Percentiles rank a stretch among this genome's conserved stretches.
Evolutionary conservation across 768 basidiomycete species (phyloP).

Genomic region (Mycena rebaudengoi): DNA sequence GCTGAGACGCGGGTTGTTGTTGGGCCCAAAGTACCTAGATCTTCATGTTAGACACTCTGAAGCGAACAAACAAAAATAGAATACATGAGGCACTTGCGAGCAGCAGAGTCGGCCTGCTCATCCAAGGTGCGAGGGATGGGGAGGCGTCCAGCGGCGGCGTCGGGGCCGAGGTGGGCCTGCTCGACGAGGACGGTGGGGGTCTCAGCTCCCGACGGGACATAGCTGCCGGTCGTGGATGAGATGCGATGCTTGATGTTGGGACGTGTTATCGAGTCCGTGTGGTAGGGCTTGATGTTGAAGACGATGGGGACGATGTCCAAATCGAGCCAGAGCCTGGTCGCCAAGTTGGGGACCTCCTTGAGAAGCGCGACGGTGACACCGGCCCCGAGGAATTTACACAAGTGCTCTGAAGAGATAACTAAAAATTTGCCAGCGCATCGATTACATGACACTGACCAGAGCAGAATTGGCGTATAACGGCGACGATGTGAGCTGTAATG

Average conservation of each 20-base stretch:
- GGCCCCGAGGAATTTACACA: slow-evolving; percentile 48
- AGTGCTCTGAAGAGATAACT: slow-evolving; percentile 37
- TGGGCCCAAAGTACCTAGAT: slow-evolving; percentile 84
- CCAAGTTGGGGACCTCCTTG: slow-evolving; percentile 83
- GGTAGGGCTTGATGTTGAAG: slow-evolving; percentile 86
- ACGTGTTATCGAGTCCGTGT: slow-evolving; percentile 79
- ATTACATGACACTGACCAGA: slow-evolving; percentile 70
- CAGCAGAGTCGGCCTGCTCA: slow-evolving; percentile 88
- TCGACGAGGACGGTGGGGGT: slow-evolving; percentile 79
- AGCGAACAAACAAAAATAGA: no score
- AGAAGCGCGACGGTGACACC: slow-evolving; percentile 79
- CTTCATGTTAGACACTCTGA: no score
- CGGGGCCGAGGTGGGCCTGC: slow-evolving; percentile 54
- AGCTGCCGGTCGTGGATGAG: slow-evolving; percentile 81
- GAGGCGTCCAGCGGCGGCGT: slow-evolving; percentile 60
- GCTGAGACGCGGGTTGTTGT: slow-evolving; percentile 83
- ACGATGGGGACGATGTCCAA: slow-evolving; percentile 86
- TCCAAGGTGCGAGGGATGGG: slow-evolving; percentile 82
- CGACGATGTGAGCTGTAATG: slow-evolving; percentile 71
- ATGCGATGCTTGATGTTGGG: slow-evolving; percentile 86
- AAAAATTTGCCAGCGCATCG: slow-evolving; percentile 88
- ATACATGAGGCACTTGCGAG: slow-evolving; percentile 85
- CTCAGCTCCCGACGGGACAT: slow-evolving; percentile 78
- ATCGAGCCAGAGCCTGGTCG: slow-evolving; percentile 85
- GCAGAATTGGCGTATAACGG: slow-evolving; percentile 73